phyloP scores from a whole-genome alignment of 768 basidiomycete genomes.

The Boletellus emodensis region DNA sequence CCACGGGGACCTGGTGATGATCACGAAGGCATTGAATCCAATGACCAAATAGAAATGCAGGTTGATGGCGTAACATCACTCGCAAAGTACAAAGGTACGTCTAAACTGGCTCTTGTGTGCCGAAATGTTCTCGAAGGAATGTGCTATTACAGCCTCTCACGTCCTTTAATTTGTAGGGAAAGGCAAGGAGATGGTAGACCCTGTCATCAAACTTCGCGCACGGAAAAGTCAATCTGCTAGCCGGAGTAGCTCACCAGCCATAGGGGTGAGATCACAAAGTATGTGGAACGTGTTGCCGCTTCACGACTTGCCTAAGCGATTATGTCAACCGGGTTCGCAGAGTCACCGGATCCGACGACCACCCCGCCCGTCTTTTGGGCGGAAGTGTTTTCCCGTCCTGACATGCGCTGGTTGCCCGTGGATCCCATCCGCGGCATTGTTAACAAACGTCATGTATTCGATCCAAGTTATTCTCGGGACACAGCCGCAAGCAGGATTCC shows the following conservation, averaged over 20 bases:
- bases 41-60: conserved; percentile 38
- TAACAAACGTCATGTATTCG: conserved; percentile 77
- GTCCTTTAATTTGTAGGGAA: conserved; percentile 38
- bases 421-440: conserved; percentile 82
- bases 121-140: background rate
- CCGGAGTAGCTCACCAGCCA: conserved; percentile 31
- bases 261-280: conserved; percentile 17
- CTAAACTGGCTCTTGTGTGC: conserved; percentile 9
- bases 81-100: conserved; percentile 34
- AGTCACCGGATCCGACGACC: conserved; percentile 45
- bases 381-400: conserved; percentile 91
- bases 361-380: conserved; percentile 94
- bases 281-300: conserved; percentile 8
- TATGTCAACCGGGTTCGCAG: conserved; percentile 23
- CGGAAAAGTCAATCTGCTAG: conserved; percentile 46
- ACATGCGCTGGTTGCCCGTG: conserved; percentile 88
- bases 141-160: conserved; percentile 8
- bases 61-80: conserved; percentile 32
- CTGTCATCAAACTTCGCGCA: conserved; percentile 57
- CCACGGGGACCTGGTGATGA: conserved; percentile 17
- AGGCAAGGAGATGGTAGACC: conserved; percentile 53
- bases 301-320: conserved; percentile 18
- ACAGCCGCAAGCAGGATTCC: conserved; percentile 10
- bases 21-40: conserved; percentile 25
- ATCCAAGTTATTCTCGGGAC: conserved; percentile 48